Evolutionary conservation across 2,329 filamentous ascomycete species (phyloP).

Genomic region (Triangularia verruculosa): DNA sequence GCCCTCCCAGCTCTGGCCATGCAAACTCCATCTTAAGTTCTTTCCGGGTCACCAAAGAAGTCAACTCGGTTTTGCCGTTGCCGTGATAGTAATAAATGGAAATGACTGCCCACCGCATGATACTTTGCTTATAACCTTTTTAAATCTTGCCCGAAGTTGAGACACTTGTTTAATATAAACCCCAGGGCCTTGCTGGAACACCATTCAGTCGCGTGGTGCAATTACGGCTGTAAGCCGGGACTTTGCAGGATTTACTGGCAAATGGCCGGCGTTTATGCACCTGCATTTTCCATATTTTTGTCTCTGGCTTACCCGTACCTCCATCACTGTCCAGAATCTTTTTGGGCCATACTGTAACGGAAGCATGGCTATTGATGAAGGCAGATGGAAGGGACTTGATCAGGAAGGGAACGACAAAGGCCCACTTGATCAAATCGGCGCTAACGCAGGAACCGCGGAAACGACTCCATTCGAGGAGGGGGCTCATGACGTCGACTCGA

Average conservation of each 20-base stretch:
- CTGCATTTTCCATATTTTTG: not conserved
- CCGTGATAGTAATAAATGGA: not conserved
- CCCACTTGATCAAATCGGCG: not conserved
- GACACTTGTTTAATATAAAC: not conserved
- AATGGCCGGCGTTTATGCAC: not conserved
- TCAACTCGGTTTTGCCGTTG: not conserved
- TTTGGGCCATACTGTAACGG: not conserved
- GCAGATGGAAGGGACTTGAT: not conserved
- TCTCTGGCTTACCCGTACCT: not conserved
- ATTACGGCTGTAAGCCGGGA: not conserved
- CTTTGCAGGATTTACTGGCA: not conserved
- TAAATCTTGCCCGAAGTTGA: not conserved
- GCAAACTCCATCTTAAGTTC: not conserved
- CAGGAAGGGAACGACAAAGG: not conserved
- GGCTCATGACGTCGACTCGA: not conserved
- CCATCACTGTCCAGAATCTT: not conserved
- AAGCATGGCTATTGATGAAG: not conserved
- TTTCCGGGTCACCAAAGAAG: not conserved
- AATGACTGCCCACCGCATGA: not conserved
- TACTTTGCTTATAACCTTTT: not conserved
- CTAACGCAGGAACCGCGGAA: slow-evolving; percentile 5
- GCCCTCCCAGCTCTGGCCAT: not conserved
- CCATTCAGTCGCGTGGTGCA: not conserved
- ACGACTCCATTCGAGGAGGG: slow-evolving; percentile 4
- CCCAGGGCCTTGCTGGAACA: not conserved